Evolutionary conservation across 176 grass and related monocot species (phyloP).

Genomic region (Metroxylon sagu): DNA sequence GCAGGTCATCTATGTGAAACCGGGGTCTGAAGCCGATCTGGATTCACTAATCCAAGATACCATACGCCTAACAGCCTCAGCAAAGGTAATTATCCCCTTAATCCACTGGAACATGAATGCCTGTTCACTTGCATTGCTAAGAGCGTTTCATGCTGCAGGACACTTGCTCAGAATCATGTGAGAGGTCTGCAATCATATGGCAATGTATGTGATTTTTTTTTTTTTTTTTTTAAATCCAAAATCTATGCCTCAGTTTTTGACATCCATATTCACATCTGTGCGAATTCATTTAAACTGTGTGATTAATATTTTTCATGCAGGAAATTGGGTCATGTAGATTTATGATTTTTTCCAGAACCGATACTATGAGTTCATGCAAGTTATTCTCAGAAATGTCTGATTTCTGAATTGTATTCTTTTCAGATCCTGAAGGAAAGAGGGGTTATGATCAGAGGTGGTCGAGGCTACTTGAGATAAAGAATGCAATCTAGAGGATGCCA

Average conservation of each 20-base stretch:
- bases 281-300: background rate
- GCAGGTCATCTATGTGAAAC: conserved; percentile 74
- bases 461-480: conserved; percentile 58
- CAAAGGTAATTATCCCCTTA: conserved; percentile 34
- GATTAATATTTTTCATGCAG: background rate
- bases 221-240: background rate
- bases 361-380: no score
- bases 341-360: no score
- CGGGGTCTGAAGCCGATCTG: conserved; percentile 58
- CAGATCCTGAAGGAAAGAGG: conserved; percentile 31
- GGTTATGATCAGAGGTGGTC: conserved; percentile 30
- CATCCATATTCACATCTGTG: background rate
- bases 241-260: background rate
- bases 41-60: conserved; percentile 74
- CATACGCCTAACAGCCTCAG: conserved; percentile 43
- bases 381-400: no score
- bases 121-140: background rate
- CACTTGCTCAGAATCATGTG: conserved; percentile 67
- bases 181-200: conserved; percentile 43
- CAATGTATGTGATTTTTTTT: conserved; percentile 27
- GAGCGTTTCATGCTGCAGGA: conserved; percentile 27
- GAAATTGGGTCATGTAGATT: background rate
- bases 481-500: conserved; percentile 27
- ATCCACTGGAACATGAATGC: no score
- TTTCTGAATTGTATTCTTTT: conserved; percentile 5